Percentiles rank a stretch among this genome's conserved stretches.
These are phyloP conservation scores for Wickerhamomyces bovis DNA, from an alignment of 805 yeast genomes.

Conservation along the genomic window DNA sequence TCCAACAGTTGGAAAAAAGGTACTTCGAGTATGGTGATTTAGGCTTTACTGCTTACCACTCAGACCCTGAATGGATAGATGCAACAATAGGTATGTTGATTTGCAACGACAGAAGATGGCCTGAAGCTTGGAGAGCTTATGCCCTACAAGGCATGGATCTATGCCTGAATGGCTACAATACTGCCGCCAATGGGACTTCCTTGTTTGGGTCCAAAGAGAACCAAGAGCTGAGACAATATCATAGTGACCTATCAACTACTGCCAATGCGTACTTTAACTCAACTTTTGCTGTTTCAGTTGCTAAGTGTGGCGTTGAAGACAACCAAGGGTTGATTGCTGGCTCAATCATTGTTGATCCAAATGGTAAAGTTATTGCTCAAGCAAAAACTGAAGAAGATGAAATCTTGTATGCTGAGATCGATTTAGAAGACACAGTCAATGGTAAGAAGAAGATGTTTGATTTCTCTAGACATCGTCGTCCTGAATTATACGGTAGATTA, in stretches of 20 bases:
- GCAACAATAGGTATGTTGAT: conserved; percentile 33
- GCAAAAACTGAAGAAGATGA: conserved; percentile 32
- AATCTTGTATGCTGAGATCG: conserved; percentile 28
- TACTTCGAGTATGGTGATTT: conserved; percentile 33
- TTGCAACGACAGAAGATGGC: conserved; percentile 38
- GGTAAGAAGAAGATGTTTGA: conserved; percentile 33
- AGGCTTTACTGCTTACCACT: conserved; percentile 31
- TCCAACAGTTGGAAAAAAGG: conserved; percentile 34
- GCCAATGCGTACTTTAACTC: conserved; percentile 32
- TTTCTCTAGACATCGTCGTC: conserved; percentile 32
- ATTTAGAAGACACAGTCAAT: conserved; percentile 29
- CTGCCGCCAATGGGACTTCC: conserved; percentile 30
- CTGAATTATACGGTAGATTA: conserved; percentile 27
- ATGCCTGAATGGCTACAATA: conserved; percentile 32
- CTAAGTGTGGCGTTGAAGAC: conserved; percentile 32
- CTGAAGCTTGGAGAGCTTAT: conserved; percentile 35
- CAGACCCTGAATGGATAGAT: conserved; percentile 31
- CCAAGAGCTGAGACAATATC: conserved; percentile 26
- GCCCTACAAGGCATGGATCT: conserved; percentile 36
- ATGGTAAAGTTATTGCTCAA: conserved; percentile 29
- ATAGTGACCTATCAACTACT: conserved; percentile 29
- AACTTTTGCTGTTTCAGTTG: conserved; percentile 30
- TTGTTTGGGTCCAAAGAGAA: conserved; percentile 28
- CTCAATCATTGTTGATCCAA: conserved; percentile 32
- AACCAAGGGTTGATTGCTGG: conserved; percentile 32